Conservation (phyloP, 345 rosid genomes). For the Citrus mangshanensis region DNA sequence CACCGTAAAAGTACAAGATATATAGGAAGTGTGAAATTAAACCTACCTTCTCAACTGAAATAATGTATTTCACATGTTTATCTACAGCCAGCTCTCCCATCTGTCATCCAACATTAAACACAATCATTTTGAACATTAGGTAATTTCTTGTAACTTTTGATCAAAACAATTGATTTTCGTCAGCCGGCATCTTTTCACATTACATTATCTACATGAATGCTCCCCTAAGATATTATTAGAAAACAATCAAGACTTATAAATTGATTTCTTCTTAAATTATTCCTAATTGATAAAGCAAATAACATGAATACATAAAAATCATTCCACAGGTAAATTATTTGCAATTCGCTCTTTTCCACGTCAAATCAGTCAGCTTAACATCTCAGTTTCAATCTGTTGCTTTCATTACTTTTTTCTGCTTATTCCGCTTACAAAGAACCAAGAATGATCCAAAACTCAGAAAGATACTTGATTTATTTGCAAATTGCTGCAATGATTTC, state of each 20-base stretch:
- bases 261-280: not conserved
- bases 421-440: not conserved
- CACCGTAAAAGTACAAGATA: not conserved
- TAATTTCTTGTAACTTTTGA: not conserved
- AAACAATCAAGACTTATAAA: not conserved
- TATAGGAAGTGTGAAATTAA: not conserved
- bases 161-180: not conserved
- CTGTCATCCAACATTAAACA: constrained; percentile 22
- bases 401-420: not conserved
- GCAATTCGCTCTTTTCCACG: not conserved
- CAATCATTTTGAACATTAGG: constrained; percentile 2
- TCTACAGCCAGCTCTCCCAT: constrained; percentile 65
- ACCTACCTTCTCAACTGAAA: constrained; percentile 65
- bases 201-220: not conserved
- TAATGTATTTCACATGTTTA: constrained; percentile 61
- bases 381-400: not conserved
- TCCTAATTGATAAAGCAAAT: not conserved
- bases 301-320: not conserved
- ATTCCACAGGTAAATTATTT: too few species aligned
- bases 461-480: not conserved
- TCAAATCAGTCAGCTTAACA: not conserved
- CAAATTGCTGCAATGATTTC: too few species aligned
- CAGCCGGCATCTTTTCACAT: not conserved
- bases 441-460: not conserved
- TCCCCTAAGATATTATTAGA: not conserved